phyloP scores from a whole-genome alignment of 2,329 filamentous ascomycete genomes.

The Diaporthe sp. region DNA sequence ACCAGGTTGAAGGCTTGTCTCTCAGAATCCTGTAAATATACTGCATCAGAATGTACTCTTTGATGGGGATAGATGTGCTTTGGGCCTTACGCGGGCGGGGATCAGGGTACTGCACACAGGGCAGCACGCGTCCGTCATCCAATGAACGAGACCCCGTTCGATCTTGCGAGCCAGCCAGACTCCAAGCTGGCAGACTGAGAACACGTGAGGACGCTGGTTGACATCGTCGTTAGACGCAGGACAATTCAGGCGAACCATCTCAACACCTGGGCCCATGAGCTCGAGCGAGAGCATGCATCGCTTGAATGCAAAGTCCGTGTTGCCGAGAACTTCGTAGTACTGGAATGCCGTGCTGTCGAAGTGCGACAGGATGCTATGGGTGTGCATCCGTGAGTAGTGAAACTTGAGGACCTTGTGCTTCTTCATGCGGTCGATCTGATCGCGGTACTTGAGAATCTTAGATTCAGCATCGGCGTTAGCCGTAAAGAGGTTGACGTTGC shows the following conservation, averaged over 20 bases:
- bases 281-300: not conserved
- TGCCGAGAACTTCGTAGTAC: not conserved
- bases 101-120: not conserved
- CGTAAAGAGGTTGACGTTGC: not conserved
- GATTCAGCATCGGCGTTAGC: too few species aligned
- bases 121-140: not conserved
- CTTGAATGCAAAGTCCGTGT: not conserved
- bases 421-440: not conserved
- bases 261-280: not conserved
- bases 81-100: not conserved
- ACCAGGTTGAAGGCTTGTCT: not conserved
- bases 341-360: not conserved
- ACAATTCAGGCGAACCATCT: not conserved
- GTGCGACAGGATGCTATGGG: not conserved
- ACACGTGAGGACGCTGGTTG: not conserved
- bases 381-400: not conserved
- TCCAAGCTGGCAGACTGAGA: not conserved
- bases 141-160: not conserved
- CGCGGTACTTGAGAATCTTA: not conserved
- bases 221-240: not conserved
- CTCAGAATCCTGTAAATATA: not conserved
- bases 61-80: not conserved
- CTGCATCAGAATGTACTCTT: not conserved
- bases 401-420: not conserved
- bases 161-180: not conserved